phyloP scores from a whole-genome alignment of 306 rosid species.

The Sophora flavescens region DNA sequence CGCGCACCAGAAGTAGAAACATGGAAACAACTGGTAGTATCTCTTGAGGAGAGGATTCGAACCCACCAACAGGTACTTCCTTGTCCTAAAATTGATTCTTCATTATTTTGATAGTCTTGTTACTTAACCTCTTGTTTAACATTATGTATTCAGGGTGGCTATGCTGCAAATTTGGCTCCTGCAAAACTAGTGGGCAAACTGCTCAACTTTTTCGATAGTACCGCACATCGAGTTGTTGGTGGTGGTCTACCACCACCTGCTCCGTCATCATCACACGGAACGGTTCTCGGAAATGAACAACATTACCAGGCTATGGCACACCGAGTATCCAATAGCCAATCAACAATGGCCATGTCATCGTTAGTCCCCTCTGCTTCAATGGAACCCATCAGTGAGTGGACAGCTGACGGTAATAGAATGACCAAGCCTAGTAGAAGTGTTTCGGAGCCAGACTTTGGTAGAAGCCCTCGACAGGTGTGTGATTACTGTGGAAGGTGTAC shows the following conservation, averaged over 20 bases:
- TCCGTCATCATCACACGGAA: constrained; percentile 72
- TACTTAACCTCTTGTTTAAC: constrained; percentile 24
- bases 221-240: constrained; percentile 96
- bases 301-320: constrained; percentile 55
- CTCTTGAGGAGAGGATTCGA: constrained; percentile 93
- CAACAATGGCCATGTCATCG: constrained; percentile 92
- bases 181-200: constrained; percentile 85
- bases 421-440: constrained; percentile 77
- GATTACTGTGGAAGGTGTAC: constrained; percentile 34
- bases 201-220: constrained; percentile 88
- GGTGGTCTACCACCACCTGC: constrained; percentile 91
- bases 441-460: constrained; percentile 95
- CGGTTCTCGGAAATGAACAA: constrained; percentile 62
- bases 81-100: constrained; percentile 24
- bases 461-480: constrained; percentile 83
- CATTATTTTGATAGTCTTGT: constrained; percentile 32
- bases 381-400: constrained; percentile 85
- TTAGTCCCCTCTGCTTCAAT: constrained; percentile 84
- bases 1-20: constrained; percentile 85
- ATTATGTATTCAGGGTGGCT: constrained; percentile 78
- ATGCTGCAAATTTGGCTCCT: constrained; percentile 80
- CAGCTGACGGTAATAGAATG: constrained; percentile 59
- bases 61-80: constrained; percentile 82
- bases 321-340: constrained; percentile 78
- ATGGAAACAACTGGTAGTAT: constrained; percentile 74